Base-by-base conservation (phyloP, 352 stramenopile species). In the Phytophthora pisi region DNA sequence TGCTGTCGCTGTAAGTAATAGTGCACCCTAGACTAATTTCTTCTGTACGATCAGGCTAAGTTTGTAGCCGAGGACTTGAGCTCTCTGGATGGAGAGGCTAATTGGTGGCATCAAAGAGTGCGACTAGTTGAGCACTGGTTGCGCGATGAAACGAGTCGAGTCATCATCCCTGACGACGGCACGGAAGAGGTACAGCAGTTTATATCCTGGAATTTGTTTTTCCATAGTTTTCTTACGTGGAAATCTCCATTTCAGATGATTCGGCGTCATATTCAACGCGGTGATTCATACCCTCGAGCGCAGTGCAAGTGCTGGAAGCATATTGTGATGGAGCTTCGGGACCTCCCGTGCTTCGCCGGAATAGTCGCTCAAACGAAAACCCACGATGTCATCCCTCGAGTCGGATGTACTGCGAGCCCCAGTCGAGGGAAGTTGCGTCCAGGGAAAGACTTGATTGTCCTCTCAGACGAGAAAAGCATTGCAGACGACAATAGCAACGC, bases 291-390 rank as follows among this genome's bases (percentile, higher is more conserved):
- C 49, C 72, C 84, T 23, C 68, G 78, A 34, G 72, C 68, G 30
- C 83, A 90, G 54, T 65, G 78, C 68, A 92, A 91, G 59, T 95
- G 87, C 63, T 95, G 84, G 87, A 88, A 84, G 24, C 77, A 95
- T 51, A 91, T 93, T 30, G 82, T 93, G 34, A 65, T 91, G 40
- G 86, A 95, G 57, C 67, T 95, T 1, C 77, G 80, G 31, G 86
- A 93, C 45, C 70, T 92, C n/a, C 73, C 84, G 13, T 81, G 73
- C 30, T 82, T 85, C 59, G 51, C 68, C 2, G 66, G 51, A 2
- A 31, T 77, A 6, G 34, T 64, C 36, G 54, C 40, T 13, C 52
- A 65, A 18, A 24, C 50, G n/a, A 58, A 61, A 64, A 34, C 24
- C 16, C 20, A 64, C 73, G 34, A 62, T 50, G 7, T 28, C 26